phyloP scores from a whole-genome alignment of 2,329 filamentous ascomycete genomes.

The Sarocladium kiliense region DNA sequence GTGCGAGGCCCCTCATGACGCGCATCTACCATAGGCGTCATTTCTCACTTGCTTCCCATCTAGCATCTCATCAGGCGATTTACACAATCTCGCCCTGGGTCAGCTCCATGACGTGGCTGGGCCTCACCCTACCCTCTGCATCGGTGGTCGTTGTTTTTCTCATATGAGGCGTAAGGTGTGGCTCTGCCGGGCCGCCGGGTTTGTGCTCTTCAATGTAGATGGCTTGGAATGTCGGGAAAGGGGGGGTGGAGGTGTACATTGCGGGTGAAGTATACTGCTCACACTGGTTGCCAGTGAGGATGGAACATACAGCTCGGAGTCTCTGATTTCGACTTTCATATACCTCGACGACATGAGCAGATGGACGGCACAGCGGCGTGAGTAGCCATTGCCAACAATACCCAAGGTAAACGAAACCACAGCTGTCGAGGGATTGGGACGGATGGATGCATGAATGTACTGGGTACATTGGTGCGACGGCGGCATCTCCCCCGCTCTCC shows the following conservation, averaged over 20 bases:
- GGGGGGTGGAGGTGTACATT: slow-evolving; percentile 4
- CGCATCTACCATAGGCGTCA: not conserved
- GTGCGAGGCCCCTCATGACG: not conserved
- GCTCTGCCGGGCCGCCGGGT: slow-evolving; percentile 7
- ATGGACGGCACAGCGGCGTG: too few relatives aligned
- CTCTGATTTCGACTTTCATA: too few relatives aligned
- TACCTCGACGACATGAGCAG: too few relatives aligned
- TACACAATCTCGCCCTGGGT: not conserved
- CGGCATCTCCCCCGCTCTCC: slow-evolving; percentile 5
- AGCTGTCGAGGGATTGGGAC: not conserved
- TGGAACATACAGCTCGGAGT: too few relatives aligned
- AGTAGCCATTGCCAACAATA: too few relatives aligned
- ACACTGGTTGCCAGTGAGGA: not conserved
- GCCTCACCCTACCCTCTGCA: not conserved
- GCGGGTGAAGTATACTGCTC: not conserved
- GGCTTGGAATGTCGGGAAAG: not conserved
- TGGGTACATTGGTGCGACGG: not conserved
- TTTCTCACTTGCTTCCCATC: not conserved
- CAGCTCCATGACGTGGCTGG: not conserved
- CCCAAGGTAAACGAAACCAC: not conserved
- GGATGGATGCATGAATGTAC: not conserved
- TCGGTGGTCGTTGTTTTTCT: not conserved
- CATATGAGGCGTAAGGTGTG: not conserved
- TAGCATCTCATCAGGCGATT: not conserved
- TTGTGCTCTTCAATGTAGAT: not conserved